Percentiles rank a stretch among this genome's conserved stretches.
These are phyloP conservation scores for Umbellularia californica DNA, from an alignment of 164 flowering plant species.

Conservation along the genomic window DNA sequence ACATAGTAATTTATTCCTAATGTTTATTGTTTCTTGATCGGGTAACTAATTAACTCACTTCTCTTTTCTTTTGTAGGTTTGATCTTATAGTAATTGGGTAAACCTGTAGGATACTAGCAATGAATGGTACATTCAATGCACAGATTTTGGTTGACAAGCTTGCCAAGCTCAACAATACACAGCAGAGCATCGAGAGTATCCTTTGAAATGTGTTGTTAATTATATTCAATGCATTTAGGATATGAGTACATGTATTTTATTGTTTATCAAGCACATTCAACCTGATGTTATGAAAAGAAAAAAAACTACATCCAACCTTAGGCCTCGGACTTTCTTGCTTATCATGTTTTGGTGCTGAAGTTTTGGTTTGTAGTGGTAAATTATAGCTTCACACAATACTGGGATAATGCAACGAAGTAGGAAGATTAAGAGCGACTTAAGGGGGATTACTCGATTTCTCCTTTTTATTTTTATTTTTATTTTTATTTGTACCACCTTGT, in stretches of 20 bases:
- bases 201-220: conserved; percentile 23
- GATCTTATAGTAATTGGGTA: conserved; percentile 10
- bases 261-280: neutral
- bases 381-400: too few species aligned
- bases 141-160: conserved; percentile 88
- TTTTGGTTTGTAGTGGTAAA: neutral
- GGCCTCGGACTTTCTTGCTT: neutral
- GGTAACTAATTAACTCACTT: neutral
- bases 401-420: too few species aligned
- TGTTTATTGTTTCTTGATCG: neutral
- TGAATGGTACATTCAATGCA: conserved; percentile 82
- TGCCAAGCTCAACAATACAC: conserved; percentile 74
- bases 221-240: too few species aligned
- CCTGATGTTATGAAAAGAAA: neutral
- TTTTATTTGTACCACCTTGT: too few species aligned
- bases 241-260: neutral
- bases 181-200: conserved; percentile 96
- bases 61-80: conserved; percentile 15
- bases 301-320: too few species aligned
- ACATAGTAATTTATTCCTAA: neutral
- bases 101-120: conserved; percentile 20
- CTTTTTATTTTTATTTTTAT: too few species aligned
- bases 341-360: neutral
- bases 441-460: too few species aligned
- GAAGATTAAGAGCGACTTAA: too few species aligned